Evolutionary conservation across 2,329 filamentous ascomycete species (phyloP).

Genomic region (Sarocladium brachiariae): DNA sequence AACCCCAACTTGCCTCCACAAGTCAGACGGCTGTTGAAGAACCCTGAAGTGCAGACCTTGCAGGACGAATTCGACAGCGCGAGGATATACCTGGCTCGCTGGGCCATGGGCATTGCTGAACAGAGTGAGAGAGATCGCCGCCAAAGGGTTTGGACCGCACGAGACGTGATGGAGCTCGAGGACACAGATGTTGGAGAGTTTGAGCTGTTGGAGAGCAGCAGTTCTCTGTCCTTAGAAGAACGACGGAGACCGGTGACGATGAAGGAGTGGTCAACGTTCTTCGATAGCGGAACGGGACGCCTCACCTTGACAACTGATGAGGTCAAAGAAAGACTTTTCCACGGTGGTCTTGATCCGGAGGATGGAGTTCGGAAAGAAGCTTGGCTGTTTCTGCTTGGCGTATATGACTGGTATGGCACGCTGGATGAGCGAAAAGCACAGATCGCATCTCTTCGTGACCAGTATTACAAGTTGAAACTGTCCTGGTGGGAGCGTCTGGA

Average conservation of each 20-base stretch:
- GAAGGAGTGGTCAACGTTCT: slow-evolving; percentile 87
- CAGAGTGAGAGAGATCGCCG: slow-evolving; percentile 85
- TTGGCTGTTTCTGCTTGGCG: slow-evolving; percentile 88
- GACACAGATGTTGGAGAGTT: slow-evolving; percentile 94
- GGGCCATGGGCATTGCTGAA: slow-evolving; percentile 98
- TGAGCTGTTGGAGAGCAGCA: slow-evolving; percentile 79
- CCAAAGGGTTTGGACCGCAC: slow-evolving; percentile 86
- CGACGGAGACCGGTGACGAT: slow-evolving; percentile 69
- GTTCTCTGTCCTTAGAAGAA: slow-evolving; percentile 67
- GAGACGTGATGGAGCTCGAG: slow-evolving; percentile 87
- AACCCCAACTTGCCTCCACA: slow-evolving; percentile 89
- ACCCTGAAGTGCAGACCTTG: slow-evolving; percentile 88
- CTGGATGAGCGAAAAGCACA: slow-evolving; percentile 76
- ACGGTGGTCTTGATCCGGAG: slow-evolving; percentile 80
- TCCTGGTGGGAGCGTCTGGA: slow-evolving; percentile 94
- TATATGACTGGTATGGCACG: slow-evolving; percentile 90
- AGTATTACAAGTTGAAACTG: slow-evolving; percentile 89
- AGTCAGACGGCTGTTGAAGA: slow-evolving; percentile 74
- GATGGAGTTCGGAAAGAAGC: slow-evolving; percentile 94
- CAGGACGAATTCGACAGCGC: slow-evolving; percentile 98
- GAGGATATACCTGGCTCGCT: slow-evolving; percentile 84
- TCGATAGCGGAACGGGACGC: slow-evolving; percentile 67
- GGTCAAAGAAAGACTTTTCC: slow-evolving; percentile 95
- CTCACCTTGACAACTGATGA: slow-evolving; percentile 80
- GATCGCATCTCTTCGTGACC: slow-evolving; percentile 79